Evolutionary conservation across 345 rosid species (phyloP).

Genomic region (Populus deltoides): DNA sequence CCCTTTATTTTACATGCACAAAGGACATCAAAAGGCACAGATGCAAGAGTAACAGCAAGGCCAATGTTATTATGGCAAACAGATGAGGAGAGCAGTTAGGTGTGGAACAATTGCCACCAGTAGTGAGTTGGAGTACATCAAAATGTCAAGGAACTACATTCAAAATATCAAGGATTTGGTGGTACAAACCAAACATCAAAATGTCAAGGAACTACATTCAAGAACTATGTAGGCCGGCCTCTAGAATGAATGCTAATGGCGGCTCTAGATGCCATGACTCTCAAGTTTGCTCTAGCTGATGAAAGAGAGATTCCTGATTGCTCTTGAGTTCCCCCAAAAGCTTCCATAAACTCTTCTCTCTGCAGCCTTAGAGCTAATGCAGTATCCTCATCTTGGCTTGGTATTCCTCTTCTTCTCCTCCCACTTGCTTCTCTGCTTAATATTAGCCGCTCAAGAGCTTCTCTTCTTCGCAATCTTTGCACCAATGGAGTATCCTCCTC

Average conservation of each 20-base stretch:
- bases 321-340: constrained; percentile 36
- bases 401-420: constrained; percentile 31
- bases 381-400: constrained; percentile 68
- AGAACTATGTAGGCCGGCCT: constrained; percentile 7
- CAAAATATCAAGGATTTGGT: no score
- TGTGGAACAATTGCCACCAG: background rate
- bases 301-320: constrained; percentile 35
- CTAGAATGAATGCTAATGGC: constrained; percentile 37
- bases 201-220: no score
- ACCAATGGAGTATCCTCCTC: constrained; percentile 60
- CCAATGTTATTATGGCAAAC: background rate
- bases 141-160: no score
- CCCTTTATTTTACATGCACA: no score
- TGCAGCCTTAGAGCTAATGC: constrained; percentile 81
- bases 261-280: constrained; percentile 95
- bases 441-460: constrained; percentile 25
- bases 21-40: no score
- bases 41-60: background rate
- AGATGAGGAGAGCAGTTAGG: background rate
- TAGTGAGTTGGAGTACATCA: background rate
- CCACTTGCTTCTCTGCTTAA: constrained; percentile 10
- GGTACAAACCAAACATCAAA: no score
- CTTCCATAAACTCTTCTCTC: constrained; percentile 73
- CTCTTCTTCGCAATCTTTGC: constrained; percentile 65
- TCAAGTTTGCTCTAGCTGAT: constrained; percentile 71